phyloP scores from a whole-genome alignment of 129 eudicot species.

The Lactuca saligna region DNA sequence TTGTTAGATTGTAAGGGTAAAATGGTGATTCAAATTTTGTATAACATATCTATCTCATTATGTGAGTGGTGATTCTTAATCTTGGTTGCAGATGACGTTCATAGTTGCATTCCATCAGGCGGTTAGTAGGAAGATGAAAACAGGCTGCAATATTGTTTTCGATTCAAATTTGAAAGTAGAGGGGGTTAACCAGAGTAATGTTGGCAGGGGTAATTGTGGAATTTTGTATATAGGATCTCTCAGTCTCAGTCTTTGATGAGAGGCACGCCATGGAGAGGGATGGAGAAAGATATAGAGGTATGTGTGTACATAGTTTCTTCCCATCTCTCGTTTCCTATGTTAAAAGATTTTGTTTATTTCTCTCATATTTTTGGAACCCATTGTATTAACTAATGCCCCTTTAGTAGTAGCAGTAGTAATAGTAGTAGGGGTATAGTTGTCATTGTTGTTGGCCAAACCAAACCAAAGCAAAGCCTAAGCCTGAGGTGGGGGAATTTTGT shows the following conservation, averaged over 20 bases:
- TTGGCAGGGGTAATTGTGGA: slow-evolving; percentile 38
- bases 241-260: not conserved
- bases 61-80: not conserved
- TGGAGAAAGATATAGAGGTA: slow-evolving; percentile 43
- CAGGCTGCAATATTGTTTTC: slow-evolving; percentile 14
- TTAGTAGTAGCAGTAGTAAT: slow-evolving; percentile 30
- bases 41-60: no score
- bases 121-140: slow-evolving; percentile 28
- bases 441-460: slow-evolving; percentile 56
- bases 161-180: not conserved
- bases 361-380: slow-evolving; percentile 39
- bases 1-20: no score
- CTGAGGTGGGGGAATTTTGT: slow-evolving; percentile 44
- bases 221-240: slow-evolving; percentile 48
- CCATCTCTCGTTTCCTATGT: slow-evolving; percentile 31
- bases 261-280: slow-evolving; percentile 34
- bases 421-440: slow-evolving; percentile 32
- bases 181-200: slow-evolving; percentile 23
- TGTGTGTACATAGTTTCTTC: slow-evolving; percentile 47
- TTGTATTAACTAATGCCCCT: slow-evolving; percentile 45
- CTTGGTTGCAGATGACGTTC: slow-evolving; percentile 47
- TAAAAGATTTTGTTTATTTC: slow-evolving; percentile 4
- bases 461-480: slow-evolving; percentile 28
- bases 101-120: slow-evolving; percentile 19
- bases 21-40: no score